phyloP scores from a whole-genome alignment of 2,329 filamentous ascomycete species.

The Colletotrichum tamarilloi region DNA sequence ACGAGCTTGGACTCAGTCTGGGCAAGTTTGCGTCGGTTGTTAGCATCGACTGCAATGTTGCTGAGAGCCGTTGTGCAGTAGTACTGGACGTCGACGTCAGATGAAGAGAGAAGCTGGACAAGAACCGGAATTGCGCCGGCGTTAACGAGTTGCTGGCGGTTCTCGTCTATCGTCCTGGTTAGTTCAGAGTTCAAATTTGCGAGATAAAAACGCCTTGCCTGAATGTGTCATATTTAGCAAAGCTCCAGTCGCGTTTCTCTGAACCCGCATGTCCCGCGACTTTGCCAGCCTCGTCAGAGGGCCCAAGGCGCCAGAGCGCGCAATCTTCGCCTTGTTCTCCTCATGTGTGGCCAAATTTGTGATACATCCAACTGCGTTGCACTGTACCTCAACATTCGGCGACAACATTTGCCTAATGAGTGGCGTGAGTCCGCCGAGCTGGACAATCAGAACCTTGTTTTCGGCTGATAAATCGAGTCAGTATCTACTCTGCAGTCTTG shows the following conservation, averaged over 20 bases:
- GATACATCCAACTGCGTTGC: constrained; percentile 98
- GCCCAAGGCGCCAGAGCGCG: constrained; percentile 89
- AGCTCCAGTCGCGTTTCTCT: constrained; percentile 95
- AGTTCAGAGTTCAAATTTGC: neutral
- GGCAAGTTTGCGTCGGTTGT: constrained; percentile 90
- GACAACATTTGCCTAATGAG: constrained; percentile 99
- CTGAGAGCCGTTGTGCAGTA: constrained; percentile 98
- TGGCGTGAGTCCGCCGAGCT: constrained; percentile 88
- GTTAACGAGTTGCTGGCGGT: constrained; percentile 95
- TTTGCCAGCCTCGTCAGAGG: constrained; percentile 93
- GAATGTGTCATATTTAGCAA: constrained; percentile 99
- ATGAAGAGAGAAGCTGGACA: constrained; percentile 91
- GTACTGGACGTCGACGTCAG: constrained; percentile 98
- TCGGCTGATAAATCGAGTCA: constrained; percentile 71
- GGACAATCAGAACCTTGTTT: constrained; percentile 97
- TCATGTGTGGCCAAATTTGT: constrained; percentile 98
- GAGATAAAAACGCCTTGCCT: constrained; percentile 66
- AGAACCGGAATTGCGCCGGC: constrained; percentile 98
- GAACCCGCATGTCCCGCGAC: constrained; percentile 98
- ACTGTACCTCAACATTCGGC: constrained; percentile 97
- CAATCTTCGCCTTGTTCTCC: constrained; percentile 99
- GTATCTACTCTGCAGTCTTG: neutral
- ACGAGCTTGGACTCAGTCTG: constrained; percentile 92
- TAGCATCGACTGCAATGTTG: constrained; percentile 96
- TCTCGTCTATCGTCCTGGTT: constrained; percentile 76